phyloP scores from a whole-genome alignment of 2,329 filamentous ascomycete genomes.

The Epichloe uncinata region DNA sequence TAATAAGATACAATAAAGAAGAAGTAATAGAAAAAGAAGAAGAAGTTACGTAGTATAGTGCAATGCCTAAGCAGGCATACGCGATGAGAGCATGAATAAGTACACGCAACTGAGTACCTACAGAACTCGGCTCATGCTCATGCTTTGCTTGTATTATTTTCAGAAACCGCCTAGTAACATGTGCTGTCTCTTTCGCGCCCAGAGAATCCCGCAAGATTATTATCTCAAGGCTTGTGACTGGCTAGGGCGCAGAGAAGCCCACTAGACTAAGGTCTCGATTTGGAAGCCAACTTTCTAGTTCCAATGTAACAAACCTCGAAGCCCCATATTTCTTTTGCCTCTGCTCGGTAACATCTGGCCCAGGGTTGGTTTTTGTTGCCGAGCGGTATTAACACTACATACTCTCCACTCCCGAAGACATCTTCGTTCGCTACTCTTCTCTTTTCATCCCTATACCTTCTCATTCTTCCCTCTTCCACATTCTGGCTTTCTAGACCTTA shows the following conservation, averaged over 20 bases:
- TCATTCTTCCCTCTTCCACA: constrained; percentile 4
- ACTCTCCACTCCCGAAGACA: constrained; percentile 12
- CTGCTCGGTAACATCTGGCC: constrained; percentile 10
- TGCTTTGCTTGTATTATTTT: too few species aligned
- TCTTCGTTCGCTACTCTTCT: constrained; percentile 7
- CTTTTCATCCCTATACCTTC: constrained; percentile 9
- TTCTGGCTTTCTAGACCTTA: constrained; percentile 5
- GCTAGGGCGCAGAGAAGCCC: constrained; percentile 2
- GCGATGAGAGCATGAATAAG: too few species aligned
- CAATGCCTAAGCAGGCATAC: too few species aligned
- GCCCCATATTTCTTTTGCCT: constrained; percentile 1
- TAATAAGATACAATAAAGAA: too few species aligned
- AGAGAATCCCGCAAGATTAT: constrained; percentile 9
- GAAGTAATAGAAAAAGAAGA: too few species aligned
- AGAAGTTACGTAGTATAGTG: too few species aligned
- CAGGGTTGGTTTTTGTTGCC: constrained; percentile 5
- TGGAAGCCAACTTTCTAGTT: neutral
- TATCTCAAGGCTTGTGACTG: constrained; percentile 14
- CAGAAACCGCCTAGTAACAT: too few species aligned
- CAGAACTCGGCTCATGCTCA: too few species aligned
- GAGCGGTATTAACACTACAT: constrained; percentile 11
- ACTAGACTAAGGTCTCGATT: neutral
- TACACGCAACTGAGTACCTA: too few species aligned
- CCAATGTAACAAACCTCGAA: neutral
- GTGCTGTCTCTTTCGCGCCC: too few species aligned